Percentiles rank a stretch among this genome's conserved stretches.
Conservation (phyloP, 1,139 yeast genomes). For the Scheffersomyces segobiensis region DNA sequence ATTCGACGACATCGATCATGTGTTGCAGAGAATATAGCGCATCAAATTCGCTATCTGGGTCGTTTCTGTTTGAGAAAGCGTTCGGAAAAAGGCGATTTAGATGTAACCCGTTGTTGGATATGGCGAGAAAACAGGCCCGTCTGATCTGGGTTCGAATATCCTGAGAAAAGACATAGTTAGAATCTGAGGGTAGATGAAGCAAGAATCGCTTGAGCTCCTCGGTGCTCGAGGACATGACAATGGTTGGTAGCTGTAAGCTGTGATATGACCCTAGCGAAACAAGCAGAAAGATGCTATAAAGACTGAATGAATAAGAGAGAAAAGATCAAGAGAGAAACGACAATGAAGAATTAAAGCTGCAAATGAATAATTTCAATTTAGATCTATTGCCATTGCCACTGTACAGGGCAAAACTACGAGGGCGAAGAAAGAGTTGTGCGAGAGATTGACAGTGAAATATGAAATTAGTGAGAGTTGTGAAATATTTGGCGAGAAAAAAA, state of each 20-base stretch:
- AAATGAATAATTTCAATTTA: background rate
- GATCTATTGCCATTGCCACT: background rate
- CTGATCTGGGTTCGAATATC: conserved; percentile 44
- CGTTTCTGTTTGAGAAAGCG: conserved; percentile 17
- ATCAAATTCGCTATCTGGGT: background rate
- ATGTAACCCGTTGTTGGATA: conserved; percentile 51
- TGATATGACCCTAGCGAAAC: background rate
- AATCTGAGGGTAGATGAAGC: conserved; percentile 32
- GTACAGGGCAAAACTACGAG: background rate
- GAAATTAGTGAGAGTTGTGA: background rate
- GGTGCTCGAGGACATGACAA: conserved; percentile 1
- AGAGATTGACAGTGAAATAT: background rate
- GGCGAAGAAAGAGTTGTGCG: background rate
- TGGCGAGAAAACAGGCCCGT: conserved; percentile 50
- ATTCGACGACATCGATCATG: conserved; percentile 24
- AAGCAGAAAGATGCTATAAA: background rate
- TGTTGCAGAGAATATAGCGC: conserved; percentile 3
- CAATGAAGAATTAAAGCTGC: background rate
- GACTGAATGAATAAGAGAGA: background rate
- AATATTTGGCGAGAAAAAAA: background rate
- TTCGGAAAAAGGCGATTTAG: conserved; percentile 52
- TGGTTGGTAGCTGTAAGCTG: background rate
- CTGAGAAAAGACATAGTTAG: conserved; percentile 35
- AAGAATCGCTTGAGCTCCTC: conserved; percentile 25
- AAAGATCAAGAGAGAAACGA: background rate